These are phyloP conservation scores for Claviceps maximensis DNA, from an alignment of 2,329 filamentous ascomycete genomes.

Conservation along the genomic window DNA sequence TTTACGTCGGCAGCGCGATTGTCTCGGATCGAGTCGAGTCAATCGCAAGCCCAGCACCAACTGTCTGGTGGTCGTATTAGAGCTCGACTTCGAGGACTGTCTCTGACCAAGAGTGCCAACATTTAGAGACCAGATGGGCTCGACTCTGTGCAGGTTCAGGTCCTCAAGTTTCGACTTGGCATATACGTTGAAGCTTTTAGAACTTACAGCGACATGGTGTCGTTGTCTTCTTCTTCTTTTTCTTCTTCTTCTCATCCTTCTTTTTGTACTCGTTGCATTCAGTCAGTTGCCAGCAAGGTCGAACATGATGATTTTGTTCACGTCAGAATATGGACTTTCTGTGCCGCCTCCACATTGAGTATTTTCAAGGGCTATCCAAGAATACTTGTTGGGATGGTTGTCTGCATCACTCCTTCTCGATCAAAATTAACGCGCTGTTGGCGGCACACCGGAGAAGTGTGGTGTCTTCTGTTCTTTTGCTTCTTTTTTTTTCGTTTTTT, in stretches of 20 bases:
- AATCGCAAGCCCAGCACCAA: slow-evolving; percentile 24
- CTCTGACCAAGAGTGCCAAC: slow-evolving; percentile 28
- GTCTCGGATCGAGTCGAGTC: slow-evolving; percentile 66
- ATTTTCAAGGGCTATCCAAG: too few relatives aligned
- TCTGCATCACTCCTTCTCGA: background rate
- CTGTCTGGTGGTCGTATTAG: slow-evolving; percentile 15
- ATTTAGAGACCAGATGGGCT: slow-evolving; percentile 17
- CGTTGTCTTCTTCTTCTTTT: background rate
- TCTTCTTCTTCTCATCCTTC: background rate
- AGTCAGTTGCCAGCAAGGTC: background rate
- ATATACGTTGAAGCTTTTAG: slow-evolving; percentile 18
- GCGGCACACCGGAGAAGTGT: too few relatives aligned
- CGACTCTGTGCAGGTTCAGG: slow-evolving; percentile 4
- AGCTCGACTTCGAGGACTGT: slow-evolving; percentile 29
- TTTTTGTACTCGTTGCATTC: background rate
- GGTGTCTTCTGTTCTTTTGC: background rate
- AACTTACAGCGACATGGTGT: background rate
- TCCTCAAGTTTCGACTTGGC: slow-evolving; percentile 4
- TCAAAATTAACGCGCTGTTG: background rate
- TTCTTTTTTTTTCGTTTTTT: background rate
- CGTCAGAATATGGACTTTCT: background rate
- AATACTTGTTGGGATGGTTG: background rate
- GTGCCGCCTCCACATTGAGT: too few relatives aligned
- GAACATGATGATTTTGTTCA: background rate
- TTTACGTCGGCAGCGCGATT: slow-evolving; percentile 84